These are phyloP conservation scores for Penicillium nucicola DNA, from an alignment of 495 filamentous ascomycete species.

Conservation along the genomic window DNA sequence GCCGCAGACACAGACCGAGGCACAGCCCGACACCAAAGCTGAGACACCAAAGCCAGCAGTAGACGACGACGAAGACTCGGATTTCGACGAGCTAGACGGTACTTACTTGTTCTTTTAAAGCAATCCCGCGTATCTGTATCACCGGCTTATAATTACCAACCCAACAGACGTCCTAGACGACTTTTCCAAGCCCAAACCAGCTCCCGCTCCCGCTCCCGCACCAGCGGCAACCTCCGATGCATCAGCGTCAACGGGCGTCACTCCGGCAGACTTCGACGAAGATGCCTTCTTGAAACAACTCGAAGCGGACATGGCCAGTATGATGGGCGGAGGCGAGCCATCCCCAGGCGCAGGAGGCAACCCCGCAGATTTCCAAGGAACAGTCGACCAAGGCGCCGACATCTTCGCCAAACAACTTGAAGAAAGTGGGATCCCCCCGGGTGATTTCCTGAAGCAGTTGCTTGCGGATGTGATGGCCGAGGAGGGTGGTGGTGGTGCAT, in stretches of 20 bases:
- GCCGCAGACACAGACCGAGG: constrained; percentile 1
- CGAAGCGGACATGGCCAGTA: constrained; percentile 79
- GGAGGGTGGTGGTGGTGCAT: constrained; percentile 49
- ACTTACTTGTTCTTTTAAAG: neutral
- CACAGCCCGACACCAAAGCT: neutral
- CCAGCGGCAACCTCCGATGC: constrained; percentile 9
- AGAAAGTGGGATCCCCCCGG: constrained; percentile 63
- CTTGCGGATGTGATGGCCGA: constrained; percentile 81
- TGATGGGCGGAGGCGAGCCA: constrained; percentile 51
- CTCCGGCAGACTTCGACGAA: constrained; percentile 41
- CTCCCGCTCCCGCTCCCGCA: constrained; percentile 6
- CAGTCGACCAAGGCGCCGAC: constrained; percentile 38
- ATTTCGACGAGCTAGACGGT: constrained; percentile 92
- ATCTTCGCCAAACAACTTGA: constrained; percentile 78
- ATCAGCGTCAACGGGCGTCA: constrained; percentile 12
- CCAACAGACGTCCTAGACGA: constrained; percentile 82
- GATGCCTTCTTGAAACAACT: constrained; percentile 75
- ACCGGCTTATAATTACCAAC: neutral
- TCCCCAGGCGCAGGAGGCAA: neutral
- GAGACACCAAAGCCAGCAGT: constrained; percentile 12
- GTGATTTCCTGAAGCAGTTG: constrained; percentile 78
- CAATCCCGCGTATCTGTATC: too few species aligned
- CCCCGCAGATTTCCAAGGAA: constrained; percentile 20
- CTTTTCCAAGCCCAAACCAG: constrained; percentile 58
- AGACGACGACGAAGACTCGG: constrained; percentile 49